Base-by-base conservation (phyloP, 768 basidiomycete genomes). In the Tulasnella sp. region DNA sequence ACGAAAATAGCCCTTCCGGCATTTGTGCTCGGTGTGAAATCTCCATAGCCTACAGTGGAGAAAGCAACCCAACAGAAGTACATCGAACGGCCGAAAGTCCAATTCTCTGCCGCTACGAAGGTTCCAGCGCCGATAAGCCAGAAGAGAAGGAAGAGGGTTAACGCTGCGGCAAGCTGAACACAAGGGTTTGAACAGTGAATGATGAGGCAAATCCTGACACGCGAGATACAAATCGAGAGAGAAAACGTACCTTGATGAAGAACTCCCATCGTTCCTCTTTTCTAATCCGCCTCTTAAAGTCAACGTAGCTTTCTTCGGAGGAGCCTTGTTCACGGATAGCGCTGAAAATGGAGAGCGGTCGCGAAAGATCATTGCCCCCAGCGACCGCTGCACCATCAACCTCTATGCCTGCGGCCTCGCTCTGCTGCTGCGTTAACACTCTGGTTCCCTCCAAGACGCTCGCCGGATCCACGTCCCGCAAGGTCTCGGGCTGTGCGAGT, bases 1-100 rank as follows among this genome's bases (percentile, higher is more conserved):
- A 88, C 76, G 67, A 90, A 90, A 31, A 90, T 75, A 11, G 84
- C 79, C 22, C 85, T 79, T 10, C 87, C 88, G 2, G 83, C 80
- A 10, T 83, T 78, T 0, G 84, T 81, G 52, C 68, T 66, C 0
- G 85, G 87, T 0, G 78, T 63, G 12, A 75, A 71, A 64, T 89
- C 87, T 17, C 83, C 78, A 49, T 54, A 66, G 4, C 64, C 87
- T 25, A 88, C 81, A 0, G 84, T 87, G 0, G 80, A 79, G 71
- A 90, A 88, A 38, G 54, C 46, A n/a, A 42, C 67, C 80, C 62
- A 60, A 85, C 87, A 88, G 65, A 88, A 89, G 66, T 88, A 89
- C 60, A 85, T 65, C 0, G 85, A 76, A 15, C 66, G 62, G 1
- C 81, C 83, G 66, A 80, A 87, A 0, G 70, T 45, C 87, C 87